Evolutionary conservation across 73 alveolate species (phyloP), one percentile per base, ranked within the genome.

Genomic region (Blepharisma japonicum): DNA sequence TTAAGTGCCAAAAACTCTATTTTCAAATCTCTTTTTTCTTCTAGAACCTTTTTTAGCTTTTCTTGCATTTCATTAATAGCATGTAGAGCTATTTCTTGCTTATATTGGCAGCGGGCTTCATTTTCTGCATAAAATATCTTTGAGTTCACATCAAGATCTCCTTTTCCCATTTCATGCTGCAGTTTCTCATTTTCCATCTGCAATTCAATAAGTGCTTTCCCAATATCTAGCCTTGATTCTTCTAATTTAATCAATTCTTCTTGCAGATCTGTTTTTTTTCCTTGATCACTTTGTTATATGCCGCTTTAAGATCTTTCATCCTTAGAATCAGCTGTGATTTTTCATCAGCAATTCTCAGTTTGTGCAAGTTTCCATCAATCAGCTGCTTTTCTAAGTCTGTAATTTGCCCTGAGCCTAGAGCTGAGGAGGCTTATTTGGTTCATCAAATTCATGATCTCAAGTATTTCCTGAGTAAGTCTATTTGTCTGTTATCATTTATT

Each of bases 1-100:
- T 96, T 96, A 18, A 96, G 86, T 18, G 98, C 96, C 6, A 92
- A 96, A 68, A 90, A 92, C 61, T 92, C 98, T 45, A 92, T 88
- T 55, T 92, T 97, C 9, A 90, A 56, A 4, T 92, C 97, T 68
- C 90, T 76, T 88, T 90, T 20, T 88, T n/a, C 97, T 46, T 90
- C 93, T 20, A 79, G 56, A 6, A 90, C 87, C 55, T 88, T 94
- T 71, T 88, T 77, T n/a, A 89, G 83, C 68, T 78, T 81, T 45
- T 87, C 96, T 56, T 92, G 77, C 21, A 90, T 83, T 47, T 88
- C 92, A 38, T 88, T 76, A 45, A 88, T 88, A 32, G 84, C 83
- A 38, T 84, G 80, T 42, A 80, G 83, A 8, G 98, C 98, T 55
- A 87, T 81, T 76, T 92, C 98, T 49, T 92, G 85, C 48, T 87